phyloP scores from a whole-genome alignment of 192 early-diverging fungal genomes.

The Coemansia sp. region DNA sequence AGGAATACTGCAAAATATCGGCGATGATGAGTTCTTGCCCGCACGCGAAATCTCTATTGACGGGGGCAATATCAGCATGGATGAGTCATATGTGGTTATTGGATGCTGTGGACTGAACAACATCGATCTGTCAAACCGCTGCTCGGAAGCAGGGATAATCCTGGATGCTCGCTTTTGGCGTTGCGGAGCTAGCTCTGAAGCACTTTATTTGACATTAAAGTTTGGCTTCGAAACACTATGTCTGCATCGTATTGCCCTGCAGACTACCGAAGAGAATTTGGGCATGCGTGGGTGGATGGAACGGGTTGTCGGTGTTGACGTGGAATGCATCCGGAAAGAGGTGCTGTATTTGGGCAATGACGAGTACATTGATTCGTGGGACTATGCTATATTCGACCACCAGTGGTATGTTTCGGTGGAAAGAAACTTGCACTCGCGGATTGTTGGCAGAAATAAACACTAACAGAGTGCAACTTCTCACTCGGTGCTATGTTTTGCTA shows the following conservation, averaged over 20 bases:
- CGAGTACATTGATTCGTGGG: slow-evolving; percentile 39
- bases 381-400: slow-evolving; percentile 42
- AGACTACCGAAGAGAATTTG: slow-evolving; percentile 28
- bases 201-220: slow-evolving; percentile 37
- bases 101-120: slow-evolving; percentile 42
- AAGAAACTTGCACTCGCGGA: slow-evolving; percentile 13
- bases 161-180: slow-evolving; percentile 47
- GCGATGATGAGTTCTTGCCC: slow-evolving; percentile 25
- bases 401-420: slow-evolving; percentile 25
- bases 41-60: slow-evolving; percentile 23
- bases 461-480: background rate
- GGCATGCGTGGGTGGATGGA: slow-evolving; percentile 53
- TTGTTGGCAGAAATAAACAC: background rate
- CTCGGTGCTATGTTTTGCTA: background rate
- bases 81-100: slow-evolving; percentile 39
- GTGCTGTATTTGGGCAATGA: slow-evolving; percentile 27
- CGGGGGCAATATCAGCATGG: slow-evolving; percentile 20
- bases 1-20: slow-evolving; percentile 9
- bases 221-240: slow-evolving; percentile 36
- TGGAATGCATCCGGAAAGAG: slow-evolving; percentile 40
- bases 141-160: slow-evolving; percentile 36
- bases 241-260: slow-evolving; percentile 39
- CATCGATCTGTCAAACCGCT: slow-evolving; percentile 23
- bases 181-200: slow-evolving; percentile 28
- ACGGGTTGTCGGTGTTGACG: slow-evolving; percentile 22